Conservation (phyloP, 2,329 filamentous ascomycete genomes). For the Geosmithia morbida region DNA sequence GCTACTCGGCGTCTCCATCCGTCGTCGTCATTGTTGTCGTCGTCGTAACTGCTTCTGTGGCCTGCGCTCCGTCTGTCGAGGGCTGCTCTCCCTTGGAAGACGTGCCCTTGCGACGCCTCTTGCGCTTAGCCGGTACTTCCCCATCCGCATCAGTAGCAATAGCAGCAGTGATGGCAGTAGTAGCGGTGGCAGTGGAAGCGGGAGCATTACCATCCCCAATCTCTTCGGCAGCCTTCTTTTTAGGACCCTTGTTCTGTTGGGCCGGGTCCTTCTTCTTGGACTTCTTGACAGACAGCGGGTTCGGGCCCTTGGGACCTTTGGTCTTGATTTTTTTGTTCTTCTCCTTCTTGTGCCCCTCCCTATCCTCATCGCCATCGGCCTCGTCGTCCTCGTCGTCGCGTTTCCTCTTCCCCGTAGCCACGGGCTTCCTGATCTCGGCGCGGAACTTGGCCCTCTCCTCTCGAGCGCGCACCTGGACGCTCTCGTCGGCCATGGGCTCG, state of each 20-base stretch:
- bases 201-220: constrained; percentile 1
- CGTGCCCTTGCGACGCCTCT: constrained; percentile 16
- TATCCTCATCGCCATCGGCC: constrained; percentile 23
- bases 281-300: constrained; percentile 59
- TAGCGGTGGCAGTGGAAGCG: too few relatives aligned
- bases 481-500: constrained; percentile 59
- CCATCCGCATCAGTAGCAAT: constrained; percentile 7
- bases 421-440: constrained; percentile 43
- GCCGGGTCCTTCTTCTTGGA: constrained; percentile 33
- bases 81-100: constrained; percentile 4
- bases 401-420: constrained; percentile 30
- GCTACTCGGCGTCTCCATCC: background rate
- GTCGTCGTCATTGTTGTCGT: background rate
- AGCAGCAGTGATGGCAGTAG: background rate
- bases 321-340: constrained; percentile 41
- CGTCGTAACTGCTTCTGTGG: background rate
- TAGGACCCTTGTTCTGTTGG: constrained; percentile 9
- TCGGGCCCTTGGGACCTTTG: constrained; percentile 53
- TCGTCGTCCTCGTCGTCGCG: constrained; percentile 24
- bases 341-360: constrained; percentile 9
- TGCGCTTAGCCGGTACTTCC: constrained; percentile 14
- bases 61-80: background rate
- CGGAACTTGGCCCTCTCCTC: constrained; percentile 67
- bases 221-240: constrained; percentile 7
- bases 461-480: constrained; percentile 44